A percentile compares a stretch with the other conserved stretches of the same genome.
These are phyloP conservation scores for Entophlyctis helioformis DNA, from an alignment of 192 early-diverging fungal species.

Conservation along the genomic window DNA sequence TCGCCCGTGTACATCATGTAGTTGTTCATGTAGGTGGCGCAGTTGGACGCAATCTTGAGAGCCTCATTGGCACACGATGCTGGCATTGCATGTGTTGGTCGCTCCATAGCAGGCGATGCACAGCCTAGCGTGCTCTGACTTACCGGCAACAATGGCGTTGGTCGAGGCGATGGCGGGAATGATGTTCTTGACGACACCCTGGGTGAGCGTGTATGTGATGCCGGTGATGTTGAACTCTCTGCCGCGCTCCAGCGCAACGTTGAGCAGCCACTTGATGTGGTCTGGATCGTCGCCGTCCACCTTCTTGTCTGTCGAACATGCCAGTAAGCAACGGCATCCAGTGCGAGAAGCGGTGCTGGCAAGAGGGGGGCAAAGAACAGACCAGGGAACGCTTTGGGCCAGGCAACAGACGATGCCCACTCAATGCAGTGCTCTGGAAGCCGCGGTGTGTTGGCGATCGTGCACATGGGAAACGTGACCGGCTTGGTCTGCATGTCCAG, in stretches of 20 bases:
- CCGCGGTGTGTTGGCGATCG: constrained; percentile 95
- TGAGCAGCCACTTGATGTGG: constrained; percentile 35
- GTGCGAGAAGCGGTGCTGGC: constrained; percentile 54
- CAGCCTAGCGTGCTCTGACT: no score
- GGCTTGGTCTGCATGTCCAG: constrained; percentile 85
- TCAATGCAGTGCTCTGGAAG: constrained; percentile 98
- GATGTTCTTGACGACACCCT: constrained; percentile 98
- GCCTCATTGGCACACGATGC: constrained; percentile 92
- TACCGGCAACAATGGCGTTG: constrained; percentile 89
- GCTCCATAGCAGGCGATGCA: no score
- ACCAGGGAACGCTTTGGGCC: constrained; percentile 72
- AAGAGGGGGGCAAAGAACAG: constrained; percentile 36
- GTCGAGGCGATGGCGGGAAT: constrained; percentile 98
- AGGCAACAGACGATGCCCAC: constrained; percentile 88
- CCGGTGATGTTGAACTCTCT: constrained; percentile 75
- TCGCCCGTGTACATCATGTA: constrained; percentile 97
- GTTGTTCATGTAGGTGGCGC: constrained; percentile 72
- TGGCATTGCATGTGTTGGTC: no score
- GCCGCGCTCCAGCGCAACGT: constrained; percentile 80
- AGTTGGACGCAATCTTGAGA: constrained; percentile 76
- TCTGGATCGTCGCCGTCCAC: constrained; percentile 66
- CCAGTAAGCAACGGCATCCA: constrained; percentile 61
- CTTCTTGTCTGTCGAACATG: constrained; percentile 60
- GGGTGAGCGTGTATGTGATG: constrained; percentile 80
- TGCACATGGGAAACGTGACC: constrained; percentile 88